Evolutionary conservation across 805 yeast species (phyloP), one percentile per base, ranked within the genome.

Genomic region (Hanseniaspora taiwanica): DNA sequence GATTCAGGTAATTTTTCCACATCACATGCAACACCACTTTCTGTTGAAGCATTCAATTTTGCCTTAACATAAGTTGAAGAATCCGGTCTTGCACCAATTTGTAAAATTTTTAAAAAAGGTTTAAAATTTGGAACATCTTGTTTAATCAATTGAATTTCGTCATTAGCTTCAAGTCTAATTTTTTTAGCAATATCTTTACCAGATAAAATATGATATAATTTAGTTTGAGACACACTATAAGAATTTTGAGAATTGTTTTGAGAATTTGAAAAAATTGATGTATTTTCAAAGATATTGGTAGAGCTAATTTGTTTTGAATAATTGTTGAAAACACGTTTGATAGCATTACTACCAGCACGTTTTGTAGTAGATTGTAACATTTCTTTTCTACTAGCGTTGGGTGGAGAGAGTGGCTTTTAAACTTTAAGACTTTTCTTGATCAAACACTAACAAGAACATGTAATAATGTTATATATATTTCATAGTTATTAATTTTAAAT

Each of bases 61-160:
- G 80, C 81, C 47, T 75, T 71, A 36, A 82, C 87, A 58, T 82
- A 82, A 3, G 85, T 79, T n/a, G 80, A 65, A 10, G 91, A 81
- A 53, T 82, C 94, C 18, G 79, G 80, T 58, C 89, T 69, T 20
- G 65, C 63, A 42, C 93, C 94, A 18, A 82, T 81, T 62, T 82
- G 94, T 47, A 82, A 66, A 47, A 82, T 81, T 45, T 76, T 66
- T 53, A 82, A 64, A 34, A 66, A 68, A 23, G 94, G 91, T 46
- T 65, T 63, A 59, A 81, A 81, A 37, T 64, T 65, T 13, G 77
- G 69, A 47, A 71, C 65, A 25, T 61, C 55, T 9, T 44, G 7
- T 42, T 54, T 53, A 36, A 64, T 54, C 9, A 47, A 35, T 42
- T 55, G 50, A n/a, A 65, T 59, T 39, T 58, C 63, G 2, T 50